Evolutionary conservation across 2,329 filamentous ascomycete genomes (phyloP), one percentile per base, ranked within the genome.

Genomic region (Chrysoporthe cubensis): DNA sequence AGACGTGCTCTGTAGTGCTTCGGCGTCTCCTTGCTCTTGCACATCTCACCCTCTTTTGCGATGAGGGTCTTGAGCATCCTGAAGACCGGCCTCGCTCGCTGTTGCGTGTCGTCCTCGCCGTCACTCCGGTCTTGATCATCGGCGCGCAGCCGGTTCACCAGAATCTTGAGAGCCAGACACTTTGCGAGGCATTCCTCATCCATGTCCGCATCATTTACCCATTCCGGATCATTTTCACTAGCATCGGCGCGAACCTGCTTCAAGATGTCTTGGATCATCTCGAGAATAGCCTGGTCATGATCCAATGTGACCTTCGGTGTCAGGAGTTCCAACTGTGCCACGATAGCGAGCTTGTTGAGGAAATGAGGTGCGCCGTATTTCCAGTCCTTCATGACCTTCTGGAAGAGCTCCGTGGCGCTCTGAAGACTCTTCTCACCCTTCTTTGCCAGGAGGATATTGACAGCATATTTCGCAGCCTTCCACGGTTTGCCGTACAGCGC

Each of bases 391-490:
- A 92, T 87, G 68, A 90, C 90, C 76, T 90, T 91, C 66, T 90
- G 87, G 8, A 97, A 80, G 13, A 99, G 85, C 73, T 96, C 94
- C 64, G 91, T 94, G 8, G 93, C 92, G 69, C 93, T 92, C 81
- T 96, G 91, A 75, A 94, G 80, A 72, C 85, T 91, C 77, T 93
- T 96, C 72, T 88, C 88, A 32, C 88, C 85, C 58, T 84, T 83
- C 73, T 90, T 90, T 46, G 92, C 90, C 79, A 97, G 88, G 65
- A 99, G 84, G 71, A 99, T 94, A 40, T 93, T 94, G 61, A 98
- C 89, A 0, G 96, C 96, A 80, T 98, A 94, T 79, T 99, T 99
- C 32, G 95, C 93, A 9, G 93, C 92, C 76, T 90, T 90, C 13
- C 92, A 87, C 2, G 94, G 95, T 34, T 87, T 87, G 32, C 95